Percentiles rank a stretch among this genome's conserved stretches.
These are phyloP conservation scores for Yamadazyma atmosphaerica DNA, from an alignment of 1,139 yeast genomes.

Conservation along the genomic window DNA sequence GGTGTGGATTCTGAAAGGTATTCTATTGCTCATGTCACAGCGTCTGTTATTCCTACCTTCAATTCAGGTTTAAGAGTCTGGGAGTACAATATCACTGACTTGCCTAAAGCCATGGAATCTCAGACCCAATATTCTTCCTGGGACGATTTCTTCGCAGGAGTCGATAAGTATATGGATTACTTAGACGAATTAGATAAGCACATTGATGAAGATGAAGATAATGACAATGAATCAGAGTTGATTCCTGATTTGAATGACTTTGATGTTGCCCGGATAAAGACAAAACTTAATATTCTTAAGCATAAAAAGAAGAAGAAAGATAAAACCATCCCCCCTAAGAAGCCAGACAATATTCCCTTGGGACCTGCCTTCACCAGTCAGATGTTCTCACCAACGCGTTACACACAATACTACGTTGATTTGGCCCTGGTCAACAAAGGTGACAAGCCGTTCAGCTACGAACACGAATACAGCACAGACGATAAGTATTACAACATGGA, in stretches of 20 bases:
- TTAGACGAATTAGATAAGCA: slow-evolving; percentile 20
- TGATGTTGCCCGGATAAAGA: slow-evolving; percentile 4
- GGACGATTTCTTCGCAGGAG: slow-evolving; percentile 53
- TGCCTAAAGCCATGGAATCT: slow-evolving; percentile 20
- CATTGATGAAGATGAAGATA: slow-evolving; percentile 9
- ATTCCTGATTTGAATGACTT: slow-evolving; percentile 9
- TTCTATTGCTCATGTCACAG: slow-evolving; percentile 66
- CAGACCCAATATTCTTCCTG: slow-evolving; percentile 40
- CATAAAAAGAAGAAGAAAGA: slow-evolving; percentile 36
- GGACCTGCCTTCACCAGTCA: slow-evolving; percentile 82
- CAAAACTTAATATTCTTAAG: background rate
- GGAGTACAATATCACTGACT: slow-evolving; percentile 74
- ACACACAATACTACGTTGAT: slow-evolving; percentile 72
- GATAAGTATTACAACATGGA: slow-evolving; percentile 56
- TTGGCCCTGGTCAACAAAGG: slow-evolving; percentile 51
- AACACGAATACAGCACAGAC: slow-evolving; percentile 70
- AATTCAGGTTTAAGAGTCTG: slow-evolving; percentile 81
- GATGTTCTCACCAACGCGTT: slow-evolving; percentile 67
- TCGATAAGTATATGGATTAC: slow-evolving; percentile 35
- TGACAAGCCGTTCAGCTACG: slow-evolving; percentile 50
- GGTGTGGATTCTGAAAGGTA: slow-evolving; percentile 59
- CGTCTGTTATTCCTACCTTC: slow-evolving; percentile 83
- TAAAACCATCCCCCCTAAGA: slow-evolving; percentile 65
- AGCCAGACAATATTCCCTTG: slow-evolving; percentile 51
- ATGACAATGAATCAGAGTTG: slow-evolving; percentile 7